Base-by-base conservation (phyloP, 495 filamentous ascomycete genomes). In the Pyronema domesticum region DNA sequence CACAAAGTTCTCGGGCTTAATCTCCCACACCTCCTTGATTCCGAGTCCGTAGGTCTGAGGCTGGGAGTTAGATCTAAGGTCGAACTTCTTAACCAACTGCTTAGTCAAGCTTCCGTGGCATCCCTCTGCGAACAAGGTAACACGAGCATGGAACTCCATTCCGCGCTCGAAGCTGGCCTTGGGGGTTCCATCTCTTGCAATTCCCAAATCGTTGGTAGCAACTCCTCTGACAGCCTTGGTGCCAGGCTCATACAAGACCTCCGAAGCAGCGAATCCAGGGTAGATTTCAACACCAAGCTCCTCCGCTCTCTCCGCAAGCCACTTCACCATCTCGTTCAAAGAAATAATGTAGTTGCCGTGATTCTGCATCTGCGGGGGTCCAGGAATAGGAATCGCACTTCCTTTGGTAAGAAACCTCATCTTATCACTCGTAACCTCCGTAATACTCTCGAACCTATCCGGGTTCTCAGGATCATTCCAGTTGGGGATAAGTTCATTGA, bases 251-350 rank as follows among this genome's bases (percentile, higher is more conserved):
- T 95, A 99, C 45, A 99, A 74, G 14, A 99, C 74, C 69, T 99
- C 91, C 36, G 83, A 83, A 7, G 91, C 91, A 10, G 91, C 89
- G 57, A 99, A 96, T 13, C 91, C 91, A 9, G 91, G 84, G 59
- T 95, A 99, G 9, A 99, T 76, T 68, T 99, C 91, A n/a, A 96
- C 93, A n/a, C 89, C 91, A 23, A 95, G 57, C 67, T 96, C 91
- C 70, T 96, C 93, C 3, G 91, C 91, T 17, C 91, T 76, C 66
- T 96, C 91, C 13, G 83, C 86, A 11, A 99, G 72, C 91, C 91
- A 99, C 67, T 89, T 94, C 36, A 80, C 82, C 57, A 96, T 80
- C 65, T 96, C 83, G 65, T 89, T 95, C 62, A 99, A 68, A 65
- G 86, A 94, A 60, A 99, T 75, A 55, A 99, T 99, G 66, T 91